These are phyloP conservation scores for Yarrowia divulgata DNA, from an alignment of 805 yeast genomes.

Conservation along the genomic window DNA sequence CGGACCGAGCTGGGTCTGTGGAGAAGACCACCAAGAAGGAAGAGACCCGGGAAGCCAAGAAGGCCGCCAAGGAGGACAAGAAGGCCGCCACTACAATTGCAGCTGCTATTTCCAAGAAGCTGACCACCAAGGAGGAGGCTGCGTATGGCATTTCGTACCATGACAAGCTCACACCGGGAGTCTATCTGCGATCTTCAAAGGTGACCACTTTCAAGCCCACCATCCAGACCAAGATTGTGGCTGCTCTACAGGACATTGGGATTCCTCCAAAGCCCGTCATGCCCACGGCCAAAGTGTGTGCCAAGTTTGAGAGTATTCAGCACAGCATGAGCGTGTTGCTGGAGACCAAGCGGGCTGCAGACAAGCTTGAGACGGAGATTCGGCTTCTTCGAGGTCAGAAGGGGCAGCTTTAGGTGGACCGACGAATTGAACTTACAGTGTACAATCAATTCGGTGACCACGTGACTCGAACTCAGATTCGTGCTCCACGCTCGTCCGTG, in stretches of 20 bases:
- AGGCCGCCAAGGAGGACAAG: constrained; percentile 40
- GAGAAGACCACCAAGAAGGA: constrained; percentile 39
- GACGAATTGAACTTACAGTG: too few species aligned
- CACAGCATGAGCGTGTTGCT: constrained; percentile 72
- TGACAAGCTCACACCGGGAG: constrained; percentile 69
- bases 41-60: constrained; percentile 40
- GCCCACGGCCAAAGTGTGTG: constrained; percentile 81
- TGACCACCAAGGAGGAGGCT: constrained; percentile 79
- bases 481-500: too few species aligned
- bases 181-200: constrained; percentile 77
- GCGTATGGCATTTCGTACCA: constrained; percentile 84
- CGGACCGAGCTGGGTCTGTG: constrained; percentile 39
- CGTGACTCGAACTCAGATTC: not conserved
- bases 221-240: constrained; percentile 65
- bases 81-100: constrained; percentile 45
- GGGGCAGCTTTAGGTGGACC: constrained; percentile 1
- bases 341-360: constrained; percentile 85
- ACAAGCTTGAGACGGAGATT: constrained; percentile 83
- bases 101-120: constrained; percentile 54
- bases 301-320: constrained; percentile 76
- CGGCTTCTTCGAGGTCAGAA: constrained; percentile 50
- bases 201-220: constrained; percentile 81
- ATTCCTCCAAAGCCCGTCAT: constrained; percentile 83
- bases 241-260: constrained; percentile 76
- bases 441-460: too few species aligned